Evolutionary conservation across 148 eudicot species (phyloP).

Genomic region (Pouteria glomerata): DNA sequence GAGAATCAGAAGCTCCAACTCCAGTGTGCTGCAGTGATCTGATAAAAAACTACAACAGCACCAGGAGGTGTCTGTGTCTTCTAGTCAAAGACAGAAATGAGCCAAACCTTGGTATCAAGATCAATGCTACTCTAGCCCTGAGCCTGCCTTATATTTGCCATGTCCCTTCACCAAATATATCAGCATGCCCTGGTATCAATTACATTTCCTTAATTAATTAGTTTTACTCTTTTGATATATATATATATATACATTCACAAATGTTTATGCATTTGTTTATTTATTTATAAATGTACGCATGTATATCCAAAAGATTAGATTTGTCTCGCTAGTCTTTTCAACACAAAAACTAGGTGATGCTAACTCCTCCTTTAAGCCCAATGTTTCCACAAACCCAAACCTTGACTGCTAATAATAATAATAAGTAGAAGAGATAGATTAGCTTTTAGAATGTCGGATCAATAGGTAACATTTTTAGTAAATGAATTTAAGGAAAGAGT

Average conservation of each 20-base stretch:
- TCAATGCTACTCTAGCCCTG: slow-evolving; percentile 27
- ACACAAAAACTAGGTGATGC: no score
- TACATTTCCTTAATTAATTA: rapidly evolving
- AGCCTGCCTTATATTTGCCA: slow-evolving; percentile 26
- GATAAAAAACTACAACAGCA: slow-evolving; percentile 1
- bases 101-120: slow-evolving; percentile 27
- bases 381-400: no score
- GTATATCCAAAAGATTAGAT: no score
- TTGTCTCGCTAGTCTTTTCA: no score
- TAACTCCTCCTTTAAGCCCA: no score
- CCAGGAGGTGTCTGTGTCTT: slow-evolving; percentile 25
- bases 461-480: no score
- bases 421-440: no score
- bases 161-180: slow-evolving; percentile 9
- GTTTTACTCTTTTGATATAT: not conserved
- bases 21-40: slow-evolving; percentile 19
- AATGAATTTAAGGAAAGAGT: no score
- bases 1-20: slow-evolving; percentile 11
- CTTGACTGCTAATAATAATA: no score
- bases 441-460: no score
- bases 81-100: slow-evolving; percentile 29
- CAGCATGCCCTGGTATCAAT: slow-evolving; percentile 18
- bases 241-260: not conserved
- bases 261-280: not conserved
- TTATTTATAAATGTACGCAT: no score